phyloP scores from a whole-genome alignment of 306 rosid species.

The Hippophae tibetana region DNA sequence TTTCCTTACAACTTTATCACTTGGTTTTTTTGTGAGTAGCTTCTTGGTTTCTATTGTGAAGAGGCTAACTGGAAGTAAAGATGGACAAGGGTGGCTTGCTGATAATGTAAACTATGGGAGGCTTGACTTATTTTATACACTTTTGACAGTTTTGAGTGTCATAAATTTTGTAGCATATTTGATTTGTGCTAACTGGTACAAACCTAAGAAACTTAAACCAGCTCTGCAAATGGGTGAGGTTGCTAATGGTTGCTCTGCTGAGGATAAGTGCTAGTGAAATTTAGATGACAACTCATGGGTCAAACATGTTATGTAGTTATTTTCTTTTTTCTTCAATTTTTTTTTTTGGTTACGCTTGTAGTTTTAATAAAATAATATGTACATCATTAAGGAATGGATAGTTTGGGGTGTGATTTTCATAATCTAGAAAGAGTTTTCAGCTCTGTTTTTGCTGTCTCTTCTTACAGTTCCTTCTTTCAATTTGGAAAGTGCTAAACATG shows the following conservation, averaged over 20 bases:
- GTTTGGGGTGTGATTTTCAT: too few species aligned
- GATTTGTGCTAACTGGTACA: conserved; percentile 51
- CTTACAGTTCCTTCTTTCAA: too few species aligned
- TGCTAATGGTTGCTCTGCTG: conserved; percentile 22
- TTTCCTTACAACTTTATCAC: conserved; percentile 72
- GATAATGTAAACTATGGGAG: conserved; percentile 66
- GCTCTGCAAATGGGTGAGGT: conserved; percentile 29
- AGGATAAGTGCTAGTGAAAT: conserved; percentile 9
- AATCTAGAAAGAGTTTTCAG: too few species aligned
- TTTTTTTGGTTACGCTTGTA: too few species aligned
- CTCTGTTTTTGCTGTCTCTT: too few species aligned
- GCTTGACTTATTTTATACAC: conserved; percentile 76
- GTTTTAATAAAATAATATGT: too few species aligned
- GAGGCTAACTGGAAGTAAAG: conserved; percentile 37
- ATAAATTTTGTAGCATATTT: conserved; percentile 52
- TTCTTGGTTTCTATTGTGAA: conserved; percentile 61
- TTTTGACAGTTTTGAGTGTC: conserved; percentile 44
- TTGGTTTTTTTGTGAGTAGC: conserved; percentile 85
- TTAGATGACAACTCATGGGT: too few species aligned
- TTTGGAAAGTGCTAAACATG: too few species aligned
- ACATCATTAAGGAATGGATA: too few species aligned
- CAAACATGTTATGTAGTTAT: too few species aligned
- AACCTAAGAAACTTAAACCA: conserved; percentile 40
- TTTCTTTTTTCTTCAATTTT: too few species aligned
- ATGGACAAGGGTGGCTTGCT: conserved; percentile 75